Conservation (phyloP, 768 basidiomycete species). For the Kwoniella botswanensis region DNA sequence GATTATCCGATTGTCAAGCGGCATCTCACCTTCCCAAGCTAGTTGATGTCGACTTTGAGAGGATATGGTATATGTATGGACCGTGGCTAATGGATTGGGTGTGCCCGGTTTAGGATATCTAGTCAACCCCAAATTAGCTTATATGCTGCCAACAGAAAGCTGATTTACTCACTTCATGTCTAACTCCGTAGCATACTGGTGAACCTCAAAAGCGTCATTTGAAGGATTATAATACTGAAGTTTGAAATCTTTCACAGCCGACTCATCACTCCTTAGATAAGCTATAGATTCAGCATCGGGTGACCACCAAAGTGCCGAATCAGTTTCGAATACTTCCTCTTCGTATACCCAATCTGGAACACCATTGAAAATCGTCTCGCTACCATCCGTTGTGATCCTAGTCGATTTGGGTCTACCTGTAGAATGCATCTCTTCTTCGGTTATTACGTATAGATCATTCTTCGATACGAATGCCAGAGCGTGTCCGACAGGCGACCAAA, state of each 20-base stretch:
- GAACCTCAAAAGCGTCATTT: slow-evolving; percentile 68
- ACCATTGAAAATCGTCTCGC: slow-evolving; percentile 84
- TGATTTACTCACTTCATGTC: slow-evolving; percentile 56
- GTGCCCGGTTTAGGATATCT: slow-evolving; percentile 60
- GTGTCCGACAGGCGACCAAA: slow-evolving; percentile 82
- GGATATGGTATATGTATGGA: slow-evolving; percentile 75
- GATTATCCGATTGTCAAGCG: slow-evolving; percentile 71
- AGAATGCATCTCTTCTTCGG: slow-evolving; percentile 49
- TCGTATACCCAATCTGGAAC: slow-evolving; percentile 89
- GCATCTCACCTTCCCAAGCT: slow-evolving; percentile 68
- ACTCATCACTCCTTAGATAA: slow-evolving; percentile 87
- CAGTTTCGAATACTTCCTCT: slow-evolving; percentile 66
- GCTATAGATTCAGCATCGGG: slow-evolving; percentile 74
- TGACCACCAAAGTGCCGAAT: slow-evolving; percentile 89
- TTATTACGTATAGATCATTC: slow-evolving; percentile 87
- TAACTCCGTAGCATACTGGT: slow-evolving; percentile 69
- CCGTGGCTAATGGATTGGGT: slow-evolving; percentile 74
- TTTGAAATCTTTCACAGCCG: slow-evolving; percentile 78
- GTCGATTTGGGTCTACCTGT: slow-evolving; percentile 58
- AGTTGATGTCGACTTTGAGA: slow-evolving; percentile 33
- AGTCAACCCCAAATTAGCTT: slow-evolving; percentile 9
- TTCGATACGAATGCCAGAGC: slow-evolving; percentile 82
- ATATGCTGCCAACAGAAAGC: background rate
- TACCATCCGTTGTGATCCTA: slow-evolving; percentile 80
- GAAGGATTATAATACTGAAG: slow-evolving; percentile 93